Evolutionary conservation across 495 filamentous ascomycete genomes (phyloP), one percentile per base, ranked within the genome.

Genomic region (Physcia stellaris): DNA sequence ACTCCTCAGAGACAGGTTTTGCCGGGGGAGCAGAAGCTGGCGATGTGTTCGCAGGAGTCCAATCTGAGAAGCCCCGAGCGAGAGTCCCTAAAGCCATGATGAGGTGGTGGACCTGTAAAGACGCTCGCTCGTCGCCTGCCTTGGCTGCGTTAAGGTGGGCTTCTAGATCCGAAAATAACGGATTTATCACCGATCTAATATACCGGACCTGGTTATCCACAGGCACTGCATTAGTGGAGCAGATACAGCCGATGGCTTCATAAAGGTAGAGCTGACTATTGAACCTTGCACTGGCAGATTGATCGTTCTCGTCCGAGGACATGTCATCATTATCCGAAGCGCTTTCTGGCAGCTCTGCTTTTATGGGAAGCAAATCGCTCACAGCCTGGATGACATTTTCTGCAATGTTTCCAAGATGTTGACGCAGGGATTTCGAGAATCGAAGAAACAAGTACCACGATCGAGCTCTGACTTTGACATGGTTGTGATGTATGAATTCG

Each of bases 391-490:
- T 84, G 26, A 96, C 78, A 1, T 76, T 88, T 47, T 93, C 75
- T 2, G 86, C 84, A 15, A 95, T 76, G 53, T 90, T 84, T 33
- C 85, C 86, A 37, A 96, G 73, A 43, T 87, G 77, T 4, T 69
- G 59, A 37, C 87, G 68, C 16, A 96, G 67, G 47, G 85, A 83
- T 59, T 86, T 90, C n/a, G 94, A 83, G 41, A 94, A 78, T 4
- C 87, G 82, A 39, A 80, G 76, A 61, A 99, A 96, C 6, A 96
- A 73, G 50, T 95, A 95, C 90, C 92, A 99, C 1, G 92, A 93
- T 38, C 92, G 73, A 1, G 78, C 83, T 41, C 83, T 79, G 26
- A 99, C 79, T 41, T 83, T 78, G 32, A 82, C 68, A 52, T 93
- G 77, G 27, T 80, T 70, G 54, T 93, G 82, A 50, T 96, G 90